Percentiles rank a stretch among this genome's conserved stretches.
Evolutionary conservation across 306 rosid genomes (phyloP).

Genomic region (Quercus berberidifolia): DNA sequence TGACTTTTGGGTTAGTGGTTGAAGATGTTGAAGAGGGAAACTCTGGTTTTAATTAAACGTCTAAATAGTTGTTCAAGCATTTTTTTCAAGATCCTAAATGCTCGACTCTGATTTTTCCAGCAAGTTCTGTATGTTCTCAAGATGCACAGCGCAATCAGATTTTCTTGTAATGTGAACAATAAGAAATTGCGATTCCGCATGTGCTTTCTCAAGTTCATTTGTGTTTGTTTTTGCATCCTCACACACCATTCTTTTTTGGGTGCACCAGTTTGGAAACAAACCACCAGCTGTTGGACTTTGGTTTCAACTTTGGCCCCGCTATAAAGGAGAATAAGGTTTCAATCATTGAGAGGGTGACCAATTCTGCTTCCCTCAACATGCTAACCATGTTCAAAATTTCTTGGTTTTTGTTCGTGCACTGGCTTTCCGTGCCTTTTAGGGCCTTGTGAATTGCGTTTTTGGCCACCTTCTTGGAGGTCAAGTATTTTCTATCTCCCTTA

Average conservation of each 20-base stretch:
- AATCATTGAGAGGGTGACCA: no score
- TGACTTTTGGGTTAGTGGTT: conserved; percentile 15
- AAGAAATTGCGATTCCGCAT: conserved; percentile 28
- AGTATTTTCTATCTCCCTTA: conserved; percentile 27
- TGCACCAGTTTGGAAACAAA: no score
- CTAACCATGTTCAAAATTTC: no score
- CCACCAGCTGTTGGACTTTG: no score
- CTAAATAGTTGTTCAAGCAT: conserved; percentile 33
- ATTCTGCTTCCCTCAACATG: no score
- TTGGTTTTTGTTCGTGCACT: no score
- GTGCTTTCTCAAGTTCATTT: conserved; percentile 20
- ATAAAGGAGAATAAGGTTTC: no score
- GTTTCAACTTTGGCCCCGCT: no score
- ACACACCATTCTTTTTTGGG: no score
- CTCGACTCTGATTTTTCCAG: conserved; percentile 24
- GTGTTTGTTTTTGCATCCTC: no score
- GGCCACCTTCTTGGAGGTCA: conserved; percentile 31
- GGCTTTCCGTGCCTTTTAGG: no score
- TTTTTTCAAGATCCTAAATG: conserved; percentile 36
- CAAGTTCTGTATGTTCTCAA: conserved; percentile 20
- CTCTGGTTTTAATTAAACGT: conserved; percentile 38
- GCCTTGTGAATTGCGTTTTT: no score
- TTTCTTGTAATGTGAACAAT: conserved; percentile 20
- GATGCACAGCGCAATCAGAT: conserved; percentile 1
- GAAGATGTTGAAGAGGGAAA: conserved; percentile 33